Evolutionary conservation across 306 rosid genomes (phyloP).

Genomic region (Cyclanthera cordifolia): DNA sequence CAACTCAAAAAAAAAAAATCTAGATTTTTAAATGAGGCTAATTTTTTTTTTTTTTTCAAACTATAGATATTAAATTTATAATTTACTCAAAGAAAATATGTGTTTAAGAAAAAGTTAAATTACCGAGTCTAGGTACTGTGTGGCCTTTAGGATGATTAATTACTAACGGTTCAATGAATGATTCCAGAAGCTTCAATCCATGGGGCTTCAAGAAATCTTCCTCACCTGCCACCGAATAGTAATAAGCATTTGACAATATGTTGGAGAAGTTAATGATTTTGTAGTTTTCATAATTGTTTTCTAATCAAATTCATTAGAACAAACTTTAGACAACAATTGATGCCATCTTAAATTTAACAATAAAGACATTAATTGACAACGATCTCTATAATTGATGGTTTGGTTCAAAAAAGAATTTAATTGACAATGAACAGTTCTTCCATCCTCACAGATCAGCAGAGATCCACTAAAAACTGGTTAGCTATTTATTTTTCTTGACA

Average conservation of each 20-base stretch:
- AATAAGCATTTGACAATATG: no score
- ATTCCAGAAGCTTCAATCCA: constrained; percentile 41
- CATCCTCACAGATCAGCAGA: no score
- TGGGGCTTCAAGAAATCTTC: constrained; percentile 49
- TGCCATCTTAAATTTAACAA: background rate
- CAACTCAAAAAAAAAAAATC: no score
- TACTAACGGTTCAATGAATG: constrained; percentile 38
- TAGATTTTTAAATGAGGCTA: no score
- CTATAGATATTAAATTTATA: no score
- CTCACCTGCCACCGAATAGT: constrained; percentile 40
- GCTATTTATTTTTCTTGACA: no score
- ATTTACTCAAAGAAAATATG: background rate
- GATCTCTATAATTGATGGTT: no score
- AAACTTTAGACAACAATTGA: background rate
- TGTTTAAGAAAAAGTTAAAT: background rate
- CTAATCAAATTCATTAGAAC: background rate
- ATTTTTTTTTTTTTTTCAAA: no score
- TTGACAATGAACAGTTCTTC: no score
- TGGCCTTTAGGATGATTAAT: constrained; percentile 83
- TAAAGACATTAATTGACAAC: background rate
- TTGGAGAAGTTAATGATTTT: background rate
- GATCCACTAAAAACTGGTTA: no score
- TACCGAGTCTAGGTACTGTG: constrained; percentile 64
- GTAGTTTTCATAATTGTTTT: background rate
- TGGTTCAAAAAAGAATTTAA: no score